Conservation (phyloP, 805 yeast genomes). For the Trichomonascus vanleenenianus region DNA sequence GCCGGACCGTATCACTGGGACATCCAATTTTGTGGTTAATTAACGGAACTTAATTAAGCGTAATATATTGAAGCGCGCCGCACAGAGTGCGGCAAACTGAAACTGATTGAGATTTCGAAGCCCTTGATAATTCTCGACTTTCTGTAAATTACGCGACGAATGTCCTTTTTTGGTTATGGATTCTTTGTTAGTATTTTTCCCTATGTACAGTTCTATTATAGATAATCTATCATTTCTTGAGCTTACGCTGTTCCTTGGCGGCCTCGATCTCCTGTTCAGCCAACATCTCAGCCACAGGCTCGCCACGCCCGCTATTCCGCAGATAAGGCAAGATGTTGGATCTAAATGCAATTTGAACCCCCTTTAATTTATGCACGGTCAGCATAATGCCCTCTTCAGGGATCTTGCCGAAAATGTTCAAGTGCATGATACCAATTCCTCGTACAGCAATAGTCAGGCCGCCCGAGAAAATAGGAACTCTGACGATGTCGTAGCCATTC, state of each 20-base stretch:
- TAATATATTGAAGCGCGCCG: no score
- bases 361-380: conserved; percentile 19
- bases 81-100: no score
- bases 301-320: not conserved
- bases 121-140: no score
- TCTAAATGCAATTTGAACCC: conserved; percentile 21
- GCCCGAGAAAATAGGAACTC: conserved; percentile 6
- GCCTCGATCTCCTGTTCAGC: not conserved
- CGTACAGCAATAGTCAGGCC: conserved; percentile 23
- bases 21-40: not conserved
- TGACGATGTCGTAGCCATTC: not conserved
- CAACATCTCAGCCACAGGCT: not conserved
- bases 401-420: conserved; percentile 24
- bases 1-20: not conserved
- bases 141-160: no score
- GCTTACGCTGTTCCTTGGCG: no score
- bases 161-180: no score
- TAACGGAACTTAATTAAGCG: no score
- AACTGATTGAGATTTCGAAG: no score
- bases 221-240: no score
- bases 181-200: no score
- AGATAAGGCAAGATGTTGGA: conserved; percentile 19
- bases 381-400: conserved; percentile 23
- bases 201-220: no score
- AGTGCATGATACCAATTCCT: conserved; percentile 28